These are phyloP conservation scores for Magnolia officinalis DNA, from an alignment of 164 flowering plant species.

Conservation along the genomic window DNA sequence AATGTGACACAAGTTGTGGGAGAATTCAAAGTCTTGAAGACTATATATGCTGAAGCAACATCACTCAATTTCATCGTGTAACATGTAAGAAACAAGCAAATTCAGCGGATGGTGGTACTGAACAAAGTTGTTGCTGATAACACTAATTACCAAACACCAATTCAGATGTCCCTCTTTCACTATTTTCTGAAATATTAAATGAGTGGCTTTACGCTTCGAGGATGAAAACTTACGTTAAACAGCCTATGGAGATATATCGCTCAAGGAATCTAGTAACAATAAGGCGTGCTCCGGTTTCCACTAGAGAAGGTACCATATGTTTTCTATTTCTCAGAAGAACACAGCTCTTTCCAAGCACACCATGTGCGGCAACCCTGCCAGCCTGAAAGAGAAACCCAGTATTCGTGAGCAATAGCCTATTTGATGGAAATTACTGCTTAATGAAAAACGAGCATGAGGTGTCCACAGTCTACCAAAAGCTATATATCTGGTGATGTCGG, in stretches of 20 bases:
- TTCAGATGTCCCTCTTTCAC: background rate
- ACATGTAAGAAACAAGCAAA: background rate
- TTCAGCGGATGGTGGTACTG: background rate
- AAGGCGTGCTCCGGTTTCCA: conserved; percentile 73
- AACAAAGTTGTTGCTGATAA: background rate
- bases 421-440: background rate
- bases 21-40: too few species aligned
- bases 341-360: conserved; percentile 45
- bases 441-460: background rate
- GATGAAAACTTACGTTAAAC: conserved; percentile 57
- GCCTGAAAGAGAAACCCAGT: conserved; percentile 43
- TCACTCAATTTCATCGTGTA: too few species aligned
- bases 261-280: conserved; percentile 65
- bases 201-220: background rate
- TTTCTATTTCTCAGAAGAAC: conserved; percentile 47
- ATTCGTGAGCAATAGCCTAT: conserved; percentile 7
- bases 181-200: background rate
- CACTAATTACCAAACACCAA: background rate
- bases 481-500: background rate
- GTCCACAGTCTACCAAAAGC: background rate
- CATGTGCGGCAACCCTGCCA: conserved; percentile 67
- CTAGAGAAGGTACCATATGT: conserved; percentile 73
- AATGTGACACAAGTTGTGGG: too few species aligned
- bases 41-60: too few species aligned
- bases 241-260: conserved; percentile 58